phyloP scores from a whole-genome alignment of 2,329 filamentous ascomycete genomes.

The Metarhizium sp. region DNA sequence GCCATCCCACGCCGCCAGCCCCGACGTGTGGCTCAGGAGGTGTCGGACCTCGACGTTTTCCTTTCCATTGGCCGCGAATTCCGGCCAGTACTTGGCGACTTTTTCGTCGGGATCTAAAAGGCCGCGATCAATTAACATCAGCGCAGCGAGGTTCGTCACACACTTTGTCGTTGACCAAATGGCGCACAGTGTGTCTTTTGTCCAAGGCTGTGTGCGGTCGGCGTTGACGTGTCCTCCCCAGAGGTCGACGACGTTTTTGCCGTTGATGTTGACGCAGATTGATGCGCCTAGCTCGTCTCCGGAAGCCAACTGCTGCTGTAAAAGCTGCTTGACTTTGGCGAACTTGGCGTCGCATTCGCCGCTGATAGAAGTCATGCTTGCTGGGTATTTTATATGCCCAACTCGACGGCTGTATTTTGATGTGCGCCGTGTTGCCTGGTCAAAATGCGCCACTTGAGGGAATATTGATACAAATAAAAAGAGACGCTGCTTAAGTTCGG shows the following conservation, averaged over 20 bases:
- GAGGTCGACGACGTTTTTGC: constrained; percentile 31
- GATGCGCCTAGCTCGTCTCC: no score
- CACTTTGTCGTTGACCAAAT: constrained; percentile 33
- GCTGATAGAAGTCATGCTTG: no score
- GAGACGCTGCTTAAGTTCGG: no score
- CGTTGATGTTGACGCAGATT: constrained; percentile 12
- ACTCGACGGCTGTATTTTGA: no score
- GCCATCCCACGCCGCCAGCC: constrained; percentile 22
- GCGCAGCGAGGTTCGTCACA: constrained; percentile 23
- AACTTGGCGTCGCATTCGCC: no score
- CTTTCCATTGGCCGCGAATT: constrained; percentile 33
- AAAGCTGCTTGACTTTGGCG: no score
- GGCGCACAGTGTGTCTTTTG: constrained; percentile 27
- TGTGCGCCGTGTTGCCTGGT: no score
- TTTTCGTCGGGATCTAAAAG: constrained; percentile 19
- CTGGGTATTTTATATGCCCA: no score
- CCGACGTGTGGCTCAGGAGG: constrained; percentile 27
- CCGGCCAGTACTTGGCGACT: constrained; percentile 35
- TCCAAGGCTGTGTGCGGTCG: constrained; percentile 26
- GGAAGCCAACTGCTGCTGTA: no score
- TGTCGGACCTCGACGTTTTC: constrained; percentile 20
- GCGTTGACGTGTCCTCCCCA: constrained; percentile 31
- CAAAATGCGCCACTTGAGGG: no score
- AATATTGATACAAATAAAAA: no score
- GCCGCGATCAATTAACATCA: constrained; percentile 22